Evolutionary conservation across 306 rosid species (phyloP).

Genomic region (Lathyrus sativus): DNA sequence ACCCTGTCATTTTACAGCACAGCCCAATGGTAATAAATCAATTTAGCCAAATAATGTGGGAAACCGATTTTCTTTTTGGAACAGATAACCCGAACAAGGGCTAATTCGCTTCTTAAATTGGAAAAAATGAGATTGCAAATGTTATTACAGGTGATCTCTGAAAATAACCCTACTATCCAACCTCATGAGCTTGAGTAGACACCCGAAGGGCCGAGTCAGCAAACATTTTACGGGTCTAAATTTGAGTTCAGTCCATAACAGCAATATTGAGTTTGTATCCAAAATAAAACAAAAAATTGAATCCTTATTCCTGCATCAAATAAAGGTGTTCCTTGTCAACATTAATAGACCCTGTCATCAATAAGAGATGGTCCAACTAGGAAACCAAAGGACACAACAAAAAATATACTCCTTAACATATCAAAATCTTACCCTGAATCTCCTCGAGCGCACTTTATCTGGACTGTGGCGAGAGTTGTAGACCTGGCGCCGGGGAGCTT

Average conservation of each 20-base stretch:
- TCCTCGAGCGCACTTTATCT: constrained; percentile 65
- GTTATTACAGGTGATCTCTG: constrained; percentile 15
- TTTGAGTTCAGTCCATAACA: constrained; percentile 29
- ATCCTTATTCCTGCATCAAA: constrained; percentile 58
- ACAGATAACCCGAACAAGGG: constrained; percentile 1
- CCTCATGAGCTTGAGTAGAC: not conserved
- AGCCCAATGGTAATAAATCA: not conserved
- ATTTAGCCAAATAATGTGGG: constrained; percentile 8
- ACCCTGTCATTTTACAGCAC: constrained; percentile 3
- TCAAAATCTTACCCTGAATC: constrained; percentile 72
- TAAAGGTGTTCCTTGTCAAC: constrained; percentile 39
- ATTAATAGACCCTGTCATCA: constrained; percentile 4
- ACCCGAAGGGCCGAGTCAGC: constrained; percentile 9
- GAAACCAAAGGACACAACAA: constrained; percentile 12
- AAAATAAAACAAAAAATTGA: not conserved
- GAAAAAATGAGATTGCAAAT: constrained; percentile 21
- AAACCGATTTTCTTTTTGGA: constrained; percentile 5
- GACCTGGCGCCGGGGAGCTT: constrained; percentile 67
- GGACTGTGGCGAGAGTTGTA: constrained; percentile 55
- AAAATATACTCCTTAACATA: constrained; percentile 10
- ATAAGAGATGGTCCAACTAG: constrained; percentile 9
- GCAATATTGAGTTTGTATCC: constrained; percentile 21
- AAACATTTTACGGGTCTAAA: constrained; percentile 13
- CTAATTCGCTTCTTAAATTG: not conserved
- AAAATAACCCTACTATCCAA: constrained; percentile 7